Conservation (phyloP, 2,329 filamentous ascomycete species). For the Apiospora phragmitis region DNA sequence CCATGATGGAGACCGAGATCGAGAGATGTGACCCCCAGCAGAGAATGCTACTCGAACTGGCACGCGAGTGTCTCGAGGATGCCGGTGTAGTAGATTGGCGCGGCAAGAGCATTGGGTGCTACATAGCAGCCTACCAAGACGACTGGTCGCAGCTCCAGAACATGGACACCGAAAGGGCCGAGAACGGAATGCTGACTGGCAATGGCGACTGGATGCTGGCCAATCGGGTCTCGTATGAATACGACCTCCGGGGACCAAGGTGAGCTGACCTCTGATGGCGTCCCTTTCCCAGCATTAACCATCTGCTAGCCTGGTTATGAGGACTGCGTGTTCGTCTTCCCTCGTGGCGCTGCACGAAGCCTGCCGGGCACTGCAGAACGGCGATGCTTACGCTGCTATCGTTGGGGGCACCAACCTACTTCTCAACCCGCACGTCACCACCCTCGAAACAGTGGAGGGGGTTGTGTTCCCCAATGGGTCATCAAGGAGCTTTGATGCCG, state of each 20-base stretch:
- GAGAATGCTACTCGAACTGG: neutral
- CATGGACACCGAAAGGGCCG: too few relatives aligned
- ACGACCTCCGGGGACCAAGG: neutral
- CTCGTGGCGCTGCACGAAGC: neutral
- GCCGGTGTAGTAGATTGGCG: neutral
- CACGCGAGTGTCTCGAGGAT: neutral
- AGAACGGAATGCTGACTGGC: too few relatives aligned
- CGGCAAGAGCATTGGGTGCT: neutral
- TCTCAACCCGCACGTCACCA: neutral
- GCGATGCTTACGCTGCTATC: neutral
- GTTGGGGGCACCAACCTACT: neutral
- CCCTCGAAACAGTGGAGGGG: neutral
- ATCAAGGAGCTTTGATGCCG: too few relatives aligned
- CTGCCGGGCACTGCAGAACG: neutral
- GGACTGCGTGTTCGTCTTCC: neutral
- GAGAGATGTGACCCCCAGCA: neutral
- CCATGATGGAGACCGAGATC: neutral
- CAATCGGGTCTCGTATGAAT: neutral
- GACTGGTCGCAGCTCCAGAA: too few relatives aligned
- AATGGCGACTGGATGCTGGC: neutral
- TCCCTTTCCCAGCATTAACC: too few relatives aligned
- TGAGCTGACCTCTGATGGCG: too few relatives aligned
- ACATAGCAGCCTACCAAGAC: too few relatives aligned
- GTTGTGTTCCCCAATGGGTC: neutral
- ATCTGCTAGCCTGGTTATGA: neutral